Conservation (phyloP, 768 basidiomycete species). For the Mycena amicta region DNA sequence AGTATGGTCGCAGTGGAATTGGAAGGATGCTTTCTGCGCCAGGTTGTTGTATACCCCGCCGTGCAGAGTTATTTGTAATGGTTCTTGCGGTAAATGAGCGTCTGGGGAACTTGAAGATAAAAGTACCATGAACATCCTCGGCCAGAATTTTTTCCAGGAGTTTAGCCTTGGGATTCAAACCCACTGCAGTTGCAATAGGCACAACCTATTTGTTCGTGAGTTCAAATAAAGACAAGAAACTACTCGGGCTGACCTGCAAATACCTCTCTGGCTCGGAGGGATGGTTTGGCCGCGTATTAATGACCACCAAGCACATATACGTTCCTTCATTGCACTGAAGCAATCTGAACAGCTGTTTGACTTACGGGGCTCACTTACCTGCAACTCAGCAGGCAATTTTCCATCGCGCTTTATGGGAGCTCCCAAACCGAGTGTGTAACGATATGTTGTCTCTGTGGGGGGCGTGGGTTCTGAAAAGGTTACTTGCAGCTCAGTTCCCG, state of each 20-base stretch:
- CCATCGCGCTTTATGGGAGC: slow-evolving; percentile 27
- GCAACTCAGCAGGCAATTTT: slow-evolving; percentile 33
- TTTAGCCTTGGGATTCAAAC: slow-evolving; percentile 26
- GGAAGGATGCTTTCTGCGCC: slow-evolving; percentile 33
- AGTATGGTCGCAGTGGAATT: slow-evolving; percentile 32
- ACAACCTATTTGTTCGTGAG: too few relatives aligned
- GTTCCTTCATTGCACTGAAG: slow-evolving; percentile 37
- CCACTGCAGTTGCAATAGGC: slow-evolving; percentile 27
- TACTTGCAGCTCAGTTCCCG: slow-evolving; percentile 16
- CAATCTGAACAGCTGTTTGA: not conserved
- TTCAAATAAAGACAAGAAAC: too few relatives aligned
- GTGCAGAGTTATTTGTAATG: slow-evolving; percentile 34
- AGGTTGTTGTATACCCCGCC: slow-evolving; percentile 31
- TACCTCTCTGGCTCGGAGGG: slow-evolving; percentile 36
- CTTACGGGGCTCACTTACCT: slow-evolving; percentile 22
- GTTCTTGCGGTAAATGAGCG: slow-evolving; percentile 14
- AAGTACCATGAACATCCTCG: slow-evolving; percentile 20
- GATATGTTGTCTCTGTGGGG: slow-evolving; percentile 32
- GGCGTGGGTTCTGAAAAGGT: slow-evolving; percentile 30
- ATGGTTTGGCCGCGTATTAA: slow-evolving; percentile 35
- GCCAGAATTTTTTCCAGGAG: slow-evolving; percentile 13
- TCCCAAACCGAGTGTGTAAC: slow-evolving; percentile 31
- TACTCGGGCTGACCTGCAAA: slow-evolving; percentile 31
- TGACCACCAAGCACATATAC: slow-evolving; percentile 33
- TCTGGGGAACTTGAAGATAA: not conserved